Evolutionary conservation across 176 grass and related monocot species (phyloP).

Genomic region (Aegilops bicornis): DNA sequence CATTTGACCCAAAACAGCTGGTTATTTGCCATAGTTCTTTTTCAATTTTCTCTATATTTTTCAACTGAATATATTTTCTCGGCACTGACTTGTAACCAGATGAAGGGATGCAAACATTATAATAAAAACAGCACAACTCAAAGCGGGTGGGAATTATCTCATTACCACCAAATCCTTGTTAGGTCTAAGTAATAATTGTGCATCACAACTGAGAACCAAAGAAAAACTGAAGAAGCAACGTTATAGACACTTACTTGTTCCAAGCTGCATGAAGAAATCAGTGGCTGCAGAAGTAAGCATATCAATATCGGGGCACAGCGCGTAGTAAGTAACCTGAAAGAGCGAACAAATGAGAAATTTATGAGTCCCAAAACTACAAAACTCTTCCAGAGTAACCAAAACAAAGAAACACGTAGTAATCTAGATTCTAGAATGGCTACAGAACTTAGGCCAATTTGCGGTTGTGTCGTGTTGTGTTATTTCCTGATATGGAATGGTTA

Average conservation of each 20-base stretch:
- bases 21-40: neutral
- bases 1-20: neutral
- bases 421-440: slow-evolving; percentile 12
- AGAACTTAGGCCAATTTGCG: neutral
- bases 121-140: neutral
- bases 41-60: neutral
- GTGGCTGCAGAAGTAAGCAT: slow-evolving; percentile 71
- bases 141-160: slow-evolving; percentile 1
- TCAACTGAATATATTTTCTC: neutral
- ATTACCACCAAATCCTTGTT: neutral
- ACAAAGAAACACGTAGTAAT: slow-evolving; percentile 6
- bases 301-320: slow-evolving; percentile 92
- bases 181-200: neutral
- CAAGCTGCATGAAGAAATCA: slow-evolving; percentile 91
- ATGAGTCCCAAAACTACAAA: neutral
- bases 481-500: neutral
- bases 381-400: slow-evolving; percentile 7
- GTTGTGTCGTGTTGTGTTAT: neutral
- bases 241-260: slow-evolving; percentile 57
- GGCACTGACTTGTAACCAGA: neutral
- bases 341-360: slow-evolving; percentile 5
- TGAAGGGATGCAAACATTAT: neutral
- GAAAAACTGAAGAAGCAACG: slow-evolving; percentile 10
- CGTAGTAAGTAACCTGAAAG: slow-evolving; percentile 86
- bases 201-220: slow-evolving; percentile 7